phyloP scores from a whole-genome alignment of 148 eudicot species.

The Rheum nobile region DNA sequence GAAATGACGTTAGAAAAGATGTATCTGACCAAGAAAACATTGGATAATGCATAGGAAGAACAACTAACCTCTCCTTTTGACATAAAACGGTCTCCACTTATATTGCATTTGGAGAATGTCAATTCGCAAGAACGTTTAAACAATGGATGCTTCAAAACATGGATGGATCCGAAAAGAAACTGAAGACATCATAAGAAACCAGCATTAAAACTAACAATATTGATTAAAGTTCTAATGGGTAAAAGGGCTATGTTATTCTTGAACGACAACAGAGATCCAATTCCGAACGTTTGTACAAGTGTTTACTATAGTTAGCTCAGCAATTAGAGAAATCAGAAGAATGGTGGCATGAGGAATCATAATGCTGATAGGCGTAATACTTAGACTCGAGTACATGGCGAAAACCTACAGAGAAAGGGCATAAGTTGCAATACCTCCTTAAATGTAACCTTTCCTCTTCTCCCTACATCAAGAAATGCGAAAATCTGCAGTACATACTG shows the following conservation, averaged over 20 bases:
- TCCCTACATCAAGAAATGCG: slow-evolving; percentile 12
- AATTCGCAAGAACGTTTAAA: slow-evolving; percentile 44
- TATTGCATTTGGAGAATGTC: slow-evolving; percentile 31
- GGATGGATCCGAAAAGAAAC: slow-evolving; percentile 50
- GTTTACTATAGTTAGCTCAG: background rate
- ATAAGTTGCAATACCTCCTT: slow-evolving; percentile 6
- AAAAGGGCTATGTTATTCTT: background rate
- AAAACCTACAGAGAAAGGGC: background rate
- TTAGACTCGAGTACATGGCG: background rate
- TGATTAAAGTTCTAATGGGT: background rate
- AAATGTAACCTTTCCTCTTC: slow-evolving; percentile 12
- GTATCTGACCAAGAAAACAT: background rate
- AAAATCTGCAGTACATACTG: slow-evolving; percentile 8
- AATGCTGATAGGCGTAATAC: background rate
- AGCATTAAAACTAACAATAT: background rate
- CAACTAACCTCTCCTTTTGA: slow-evolving; percentile 35
- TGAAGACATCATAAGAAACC: slow-evolving; percentile 20
- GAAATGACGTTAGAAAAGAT: background rate
- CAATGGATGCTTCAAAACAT: slow-evolving; percentile 44
- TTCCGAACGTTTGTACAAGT: background rate
- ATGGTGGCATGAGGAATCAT: background rate
- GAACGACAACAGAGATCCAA: background rate
- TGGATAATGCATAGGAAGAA: background rate
- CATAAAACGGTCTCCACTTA: slow-evolving; percentile 18
- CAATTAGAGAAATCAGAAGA: background rate